Base-by-base conservation (phyloP, 2,329 filamentous ascomycete species). In the Hypomyces perniciosus region DNA sequence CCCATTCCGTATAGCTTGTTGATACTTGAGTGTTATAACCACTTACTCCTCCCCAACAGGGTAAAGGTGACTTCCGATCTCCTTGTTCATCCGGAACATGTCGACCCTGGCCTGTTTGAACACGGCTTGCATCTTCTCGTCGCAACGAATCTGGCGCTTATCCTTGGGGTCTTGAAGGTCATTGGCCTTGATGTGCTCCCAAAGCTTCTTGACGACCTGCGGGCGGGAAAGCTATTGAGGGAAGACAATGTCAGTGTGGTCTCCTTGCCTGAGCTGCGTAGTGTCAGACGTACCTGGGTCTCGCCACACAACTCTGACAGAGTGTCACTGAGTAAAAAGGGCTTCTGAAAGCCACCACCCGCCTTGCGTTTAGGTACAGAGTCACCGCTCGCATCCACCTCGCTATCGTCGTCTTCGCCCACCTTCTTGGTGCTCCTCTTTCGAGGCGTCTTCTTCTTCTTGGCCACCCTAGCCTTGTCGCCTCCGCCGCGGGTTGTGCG, bases 21-120 rank as follows among this genome's bases (percentile, higher is more conserved):
- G 20, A 20, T 20, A 20, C 20, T 20, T 20, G 20, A 20, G 20
- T 20, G 3, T 20, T 20, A 20, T 7, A 6, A 30, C 28, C 34
- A 2, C 26, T 46, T 66, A 65, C 51, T 69, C 83, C 67, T 93
- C 90, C 48, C 92, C 90, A 44, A 88, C 78, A 2, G 86, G 88
- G 65, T 95, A 96, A 37, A 97, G 76, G 63, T 97, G 92, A 65
- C 86, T 85, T 56, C 88, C 90, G 8, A 97, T 82, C 12, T 96
- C 81, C 75, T 96, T 96, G 76, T 96, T 97, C 92, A 99, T 97
- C 59, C 90, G 91, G 70, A 99, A 99, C 93, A 99, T 99, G 70
- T 97, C 90, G 45, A 99, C 87, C 62, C 81, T 88, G 62, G 90
- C 83, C 63, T 87, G 81, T 68, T 95, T 95, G 74, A 99, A 99